Conservation (phyloP, 495 filamentous ascomycete genomes). For the Daldinia bambusicola region DNA sequence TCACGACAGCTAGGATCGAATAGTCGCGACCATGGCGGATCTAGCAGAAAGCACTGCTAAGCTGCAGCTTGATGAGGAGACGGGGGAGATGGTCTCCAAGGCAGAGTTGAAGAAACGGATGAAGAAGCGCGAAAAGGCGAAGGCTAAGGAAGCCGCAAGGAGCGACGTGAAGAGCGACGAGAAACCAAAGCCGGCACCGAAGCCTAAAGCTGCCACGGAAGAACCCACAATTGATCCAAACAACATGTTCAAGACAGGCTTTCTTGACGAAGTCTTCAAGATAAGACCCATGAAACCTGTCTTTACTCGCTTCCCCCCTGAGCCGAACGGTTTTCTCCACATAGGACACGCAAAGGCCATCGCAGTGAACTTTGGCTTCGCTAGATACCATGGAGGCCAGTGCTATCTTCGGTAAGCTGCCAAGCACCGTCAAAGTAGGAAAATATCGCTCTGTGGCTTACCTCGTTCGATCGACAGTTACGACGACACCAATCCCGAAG, state of each 20-base stretch:
- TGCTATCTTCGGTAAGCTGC: constrained; percentile 53
- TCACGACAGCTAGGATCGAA: background rate
- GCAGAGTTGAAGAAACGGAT: constrained; percentile 71
- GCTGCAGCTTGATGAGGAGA: constrained; percentile 71
- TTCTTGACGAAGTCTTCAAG: constrained; percentile 81
- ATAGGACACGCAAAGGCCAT: constrained; percentile 98
- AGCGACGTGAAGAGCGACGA: constrained; percentile 46
- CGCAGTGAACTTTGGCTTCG: constrained; percentile 96
- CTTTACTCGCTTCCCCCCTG: constrained; percentile 89
- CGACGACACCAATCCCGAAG: constrained; percentile 88
- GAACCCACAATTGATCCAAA: constrained; percentile 69
- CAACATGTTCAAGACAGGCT: constrained; percentile 86
- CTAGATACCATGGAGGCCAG: constrained; percentile 81
- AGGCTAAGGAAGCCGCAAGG: constrained; percentile 51
- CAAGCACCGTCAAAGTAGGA: background rate
- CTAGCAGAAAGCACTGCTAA: constrained; percentile 64
- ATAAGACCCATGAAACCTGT: constrained; percentile 74
- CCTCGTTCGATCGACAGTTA: constrained; percentile 50
- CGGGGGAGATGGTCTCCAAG: constrained; percentile 74
- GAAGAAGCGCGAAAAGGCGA: constrained; percentile 65
- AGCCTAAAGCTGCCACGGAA: constrained; percentile 52
- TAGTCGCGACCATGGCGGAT: constrained; percentile 63
- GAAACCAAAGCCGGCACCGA: constrained; percentile 54
- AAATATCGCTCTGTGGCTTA: constrained; percentile 66
- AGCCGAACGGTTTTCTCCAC: constrained; percentile 82